Percentiles rank a stretch among this genome's conserved stretches.
phyloP scores from a whole-genome alignment of 2,329 filamentous ascomycete genomes.

The Acephala macrosclerotiorum region DNA sequence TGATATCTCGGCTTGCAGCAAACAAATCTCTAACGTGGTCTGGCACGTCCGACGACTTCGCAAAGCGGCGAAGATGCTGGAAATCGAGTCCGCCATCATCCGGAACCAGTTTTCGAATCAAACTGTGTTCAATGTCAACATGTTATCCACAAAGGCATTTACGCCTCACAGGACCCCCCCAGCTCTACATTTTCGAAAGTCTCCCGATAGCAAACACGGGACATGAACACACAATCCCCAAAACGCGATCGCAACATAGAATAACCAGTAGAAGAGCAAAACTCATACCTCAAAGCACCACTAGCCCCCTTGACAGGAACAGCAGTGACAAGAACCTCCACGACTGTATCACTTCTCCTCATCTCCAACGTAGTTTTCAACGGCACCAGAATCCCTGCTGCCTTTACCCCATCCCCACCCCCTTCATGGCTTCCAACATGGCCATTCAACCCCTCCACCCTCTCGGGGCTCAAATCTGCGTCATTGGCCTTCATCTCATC shows the following conservation, averaged over 20 bases:
- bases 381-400: conserved; percentile 56
- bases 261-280: neutral
- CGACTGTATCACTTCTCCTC: conserved; percentile 62
- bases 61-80: conserved; percentile 78
- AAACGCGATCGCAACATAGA: too few species aligned
- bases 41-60: conserved; percentile 74
- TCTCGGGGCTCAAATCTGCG: neutral
- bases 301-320: conserved; percentile 77
- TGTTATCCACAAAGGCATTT: neutral
- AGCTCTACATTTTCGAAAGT: too few species aligned
- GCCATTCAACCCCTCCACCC: neutral
- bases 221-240: neutral
- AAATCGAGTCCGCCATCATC: conserved; percentile 70
- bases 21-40: conserved; percentile 38
- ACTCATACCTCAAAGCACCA: conserved; percentile 71
- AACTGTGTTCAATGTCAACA: conserved; percentile 50
- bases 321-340: conserved; percentile 74
- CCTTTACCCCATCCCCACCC: neutral
- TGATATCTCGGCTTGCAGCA: neutral
- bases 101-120: conserved; percentile 62
- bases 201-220: too few species aligned
- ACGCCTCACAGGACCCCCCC: neutral
- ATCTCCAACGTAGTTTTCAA: conserved; percentile 71
- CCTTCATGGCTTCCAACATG: too few species aligned
- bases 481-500: neutral